Evolutionary conservation across 83 land plant genomes (phyloP).

Genomic region (Diphasiastrum complanatum): DNA sequence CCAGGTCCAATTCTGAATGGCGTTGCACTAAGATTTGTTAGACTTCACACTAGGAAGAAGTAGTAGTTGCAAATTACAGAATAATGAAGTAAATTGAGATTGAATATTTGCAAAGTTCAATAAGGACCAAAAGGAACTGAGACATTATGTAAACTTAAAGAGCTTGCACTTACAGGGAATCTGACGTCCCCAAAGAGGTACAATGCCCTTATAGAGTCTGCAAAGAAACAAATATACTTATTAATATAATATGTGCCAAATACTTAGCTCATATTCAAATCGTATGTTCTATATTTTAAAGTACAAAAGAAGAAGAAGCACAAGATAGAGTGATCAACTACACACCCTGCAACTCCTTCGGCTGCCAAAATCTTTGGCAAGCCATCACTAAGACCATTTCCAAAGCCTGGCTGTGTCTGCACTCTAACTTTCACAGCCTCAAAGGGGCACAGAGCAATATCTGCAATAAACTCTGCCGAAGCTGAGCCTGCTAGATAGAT

Average conservation of each 20-base stretch:
- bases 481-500: constrained; percentile 21
- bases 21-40: too few species aligned
- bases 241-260: too few species aligned
- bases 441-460: constrained; percentile 29
- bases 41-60: too few species aligned
- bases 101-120: neutral
- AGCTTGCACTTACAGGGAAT: constrained; percentile 24
- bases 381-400: constrained; percentile 27
- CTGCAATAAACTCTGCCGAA: constrained; percentile 26
- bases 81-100: too few species aligned
- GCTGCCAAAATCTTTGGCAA: constrained; percentile 24
- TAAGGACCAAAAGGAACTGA: neutral
- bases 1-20: too few species aligned
- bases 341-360: constrained; percentile 27
- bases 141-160: constrained; percentile 2
- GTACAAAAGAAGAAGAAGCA: neutral
- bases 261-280: too few species aligned
- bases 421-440: constrained; percentile 32
- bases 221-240: neutral
- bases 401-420: constrained; percentile 29
- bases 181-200: constrained; percentile 37
- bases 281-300: too few species aligned
- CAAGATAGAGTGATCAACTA: neutral
- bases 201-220: constrained; percentile 28
- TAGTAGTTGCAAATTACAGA: too few species aligned